Evolutionary conservation across 306 rosid species (phyloP), one percentile per base, ranked within the genome.

Genomic region (Glycine soja): DNA sequence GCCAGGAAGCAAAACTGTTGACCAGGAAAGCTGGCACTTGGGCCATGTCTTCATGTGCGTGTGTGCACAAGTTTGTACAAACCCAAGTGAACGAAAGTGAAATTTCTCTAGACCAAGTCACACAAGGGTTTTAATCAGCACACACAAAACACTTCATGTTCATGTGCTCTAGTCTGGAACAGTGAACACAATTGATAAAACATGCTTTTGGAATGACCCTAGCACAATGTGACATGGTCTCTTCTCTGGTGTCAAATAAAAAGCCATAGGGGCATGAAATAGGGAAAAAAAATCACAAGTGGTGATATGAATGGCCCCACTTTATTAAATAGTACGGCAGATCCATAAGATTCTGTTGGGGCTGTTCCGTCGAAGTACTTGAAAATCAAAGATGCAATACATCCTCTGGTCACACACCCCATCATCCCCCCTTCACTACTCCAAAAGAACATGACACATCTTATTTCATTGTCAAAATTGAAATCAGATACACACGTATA

Each of bases 281-380:
- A 64, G 36, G 30, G 52, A 47, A 61, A 64, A 19, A 7, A 61
- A 64, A 15, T 85, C 30, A 76, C 34, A 81, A 62, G 6, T 58
- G 53, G 80, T 54, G 85, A 77, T 48, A 16, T 56, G 50, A 73
- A 72, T 83, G 91, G 43, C 92, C 94, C 95, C 92, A 87, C 91
- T 65, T 30, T 38, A 24, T 86, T 73, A 87, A 86, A 3, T 76
- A 61, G 76, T 84, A 88, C 85, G 81, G 72, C 81, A 78, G 66
- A 78, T 84, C 78, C 84, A 80, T 79, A 86, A 87, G 90, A 89
- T 93, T 93, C 92, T 87, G 90, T 83, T 89, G 92, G 87, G 88
- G 88, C 75, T 88, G 95, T 84, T 91, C 90, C 92, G 89, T 87
- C 30, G 87, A 80, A 58, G 80, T 81, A 69, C 82, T 72, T 74